Base-by-base conservation (phyloP, 306 rosid species). In the Mimosa pudica region DNA sequence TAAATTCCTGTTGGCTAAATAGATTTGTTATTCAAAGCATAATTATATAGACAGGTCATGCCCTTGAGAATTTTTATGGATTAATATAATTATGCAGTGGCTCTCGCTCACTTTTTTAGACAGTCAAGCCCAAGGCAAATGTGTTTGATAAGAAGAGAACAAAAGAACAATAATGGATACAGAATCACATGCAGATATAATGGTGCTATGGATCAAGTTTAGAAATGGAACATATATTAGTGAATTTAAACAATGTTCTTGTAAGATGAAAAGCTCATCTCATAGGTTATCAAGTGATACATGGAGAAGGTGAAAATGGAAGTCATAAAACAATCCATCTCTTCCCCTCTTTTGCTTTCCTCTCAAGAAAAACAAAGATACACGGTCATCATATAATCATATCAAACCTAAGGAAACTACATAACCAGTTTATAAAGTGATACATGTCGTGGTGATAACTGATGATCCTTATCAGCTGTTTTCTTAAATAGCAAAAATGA, bases 361-460 rank as follows among this genome's bases (percentile, higher is more conserved):
- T 17, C 35, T 48, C 41, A 36, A 54, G 24, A 87, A 38, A 67
- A 61, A 60, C n/a, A 64, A 79, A 71, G 82, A 73, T 84, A 80
- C 85, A 44, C 41, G 48, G 38, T 67, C 55, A 49, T 10, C 71
- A 41, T 67, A 79, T 35, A 76, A 66, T 80, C 51, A 58, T n/a
- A 62, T 46, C 71, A 46, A 69, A 61, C 81, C 78, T 35, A 71
- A 36, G 67, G 70, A 77, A 54, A 81, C 63, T 79, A 51, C 71
- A 45, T 81, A 76, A 66, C 85, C 77, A 68, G 78, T 65, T 64
- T 20, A 66, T 64, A 65, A 79, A 77, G 80, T 76, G 80, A 58
- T 58, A 57, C 76, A 57, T 18, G 76, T 68, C 5, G 6, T 36
- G 58, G 75, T 33, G 8, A 61, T 3, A 70, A 74, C 71, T 33